Percentiles rank a stretch among this genome's conserved stretches.
These are phyloP conservation scores for Plasmodium yoelii DNA, from an alignment of 169 alveolate genomes.

Conservation along the genomic window DNA sequence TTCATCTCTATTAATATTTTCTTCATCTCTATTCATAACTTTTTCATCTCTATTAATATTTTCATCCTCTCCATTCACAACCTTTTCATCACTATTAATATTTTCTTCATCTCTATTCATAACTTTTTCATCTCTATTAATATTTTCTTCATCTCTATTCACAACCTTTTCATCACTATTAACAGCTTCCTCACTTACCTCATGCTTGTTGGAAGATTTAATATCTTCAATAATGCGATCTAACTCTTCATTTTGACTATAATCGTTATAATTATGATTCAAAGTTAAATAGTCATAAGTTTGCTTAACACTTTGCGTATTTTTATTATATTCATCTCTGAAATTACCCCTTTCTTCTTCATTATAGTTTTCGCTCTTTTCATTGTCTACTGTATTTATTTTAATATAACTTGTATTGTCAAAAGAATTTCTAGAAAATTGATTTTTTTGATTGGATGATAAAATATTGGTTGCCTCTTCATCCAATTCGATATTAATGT, in stretches of 20 bases:
- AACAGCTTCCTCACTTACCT: too few relatives aligned
- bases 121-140: not conserved
- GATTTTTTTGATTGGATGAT: constrained; percentile 36
- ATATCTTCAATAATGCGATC: too few relatives aligned
- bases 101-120: not conserved
- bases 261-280: too few relatives aligned
- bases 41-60: not conserved
- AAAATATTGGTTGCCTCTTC: constrained; percentile 60
- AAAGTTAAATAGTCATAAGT: too few relatives aligned
- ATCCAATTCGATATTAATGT: constrained; percentile 60
- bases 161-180: too few relatives aligned
- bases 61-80: not conserved
- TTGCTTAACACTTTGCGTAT: too few relatives aligned
- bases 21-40: not conserved
- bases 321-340: too few relatives aligned
- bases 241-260: too few relatives aligned
- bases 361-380: not conserved
- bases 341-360: not conserved
- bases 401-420: constrained; percentile 21
- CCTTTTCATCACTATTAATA: not conserved
- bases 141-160: not conserved
- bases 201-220: too few relatives aligned
- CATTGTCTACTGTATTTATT: constrained; percentile 22
- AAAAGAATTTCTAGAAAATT: constrained; percentile 14
- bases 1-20: not conserved